Evolutionary conservation across 2,329 filamentous ascomycete genomes (phyloP).

Genomic region (Talaromyces sp.): DNA sequence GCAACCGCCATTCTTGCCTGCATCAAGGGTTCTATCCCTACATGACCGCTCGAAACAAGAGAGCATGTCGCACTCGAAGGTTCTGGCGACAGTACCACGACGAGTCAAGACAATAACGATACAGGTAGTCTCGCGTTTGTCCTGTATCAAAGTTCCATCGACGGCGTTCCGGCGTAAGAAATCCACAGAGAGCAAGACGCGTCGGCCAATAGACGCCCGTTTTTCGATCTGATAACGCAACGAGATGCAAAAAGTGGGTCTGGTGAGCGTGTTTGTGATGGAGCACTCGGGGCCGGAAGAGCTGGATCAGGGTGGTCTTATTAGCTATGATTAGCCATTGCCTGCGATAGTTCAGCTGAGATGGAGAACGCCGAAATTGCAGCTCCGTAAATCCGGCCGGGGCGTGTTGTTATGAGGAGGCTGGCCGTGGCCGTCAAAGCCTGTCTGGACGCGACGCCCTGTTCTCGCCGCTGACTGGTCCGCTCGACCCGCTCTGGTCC

Average conservation of each 20-base stretch:
- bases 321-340: neutral
- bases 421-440: neutral
- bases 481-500: neutral
- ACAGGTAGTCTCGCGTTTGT: neutral
- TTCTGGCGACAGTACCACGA: neutral
- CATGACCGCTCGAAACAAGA: neutral
- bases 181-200: neutral
- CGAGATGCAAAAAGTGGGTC: neutral
- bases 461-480: conserved; percentile 11
- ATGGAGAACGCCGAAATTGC: neutral
- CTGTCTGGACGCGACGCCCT: conserved; percentile 9
- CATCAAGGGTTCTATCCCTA: neutral
- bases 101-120: neutral
- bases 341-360: conserved; percentile 1
- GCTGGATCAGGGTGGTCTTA: neutral
- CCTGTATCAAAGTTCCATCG: neutral
- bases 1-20: neutral
- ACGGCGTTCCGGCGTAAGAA: neutral
- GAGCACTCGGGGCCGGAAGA: conserved; percentile 1
- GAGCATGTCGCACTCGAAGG: neutral
- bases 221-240: conserved; percentile 11
- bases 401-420: conserved; percentile 3
- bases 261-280: neutral
- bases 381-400: conserved; percentile 10
- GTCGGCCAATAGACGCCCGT: conserved; percentile 3